Evolutionary conservation across 2,329 filamentous ascomycete genomes (phyloP), one percentile per base, ranked within the genome.

Genomic region (Diplodia corticola): DNA sequence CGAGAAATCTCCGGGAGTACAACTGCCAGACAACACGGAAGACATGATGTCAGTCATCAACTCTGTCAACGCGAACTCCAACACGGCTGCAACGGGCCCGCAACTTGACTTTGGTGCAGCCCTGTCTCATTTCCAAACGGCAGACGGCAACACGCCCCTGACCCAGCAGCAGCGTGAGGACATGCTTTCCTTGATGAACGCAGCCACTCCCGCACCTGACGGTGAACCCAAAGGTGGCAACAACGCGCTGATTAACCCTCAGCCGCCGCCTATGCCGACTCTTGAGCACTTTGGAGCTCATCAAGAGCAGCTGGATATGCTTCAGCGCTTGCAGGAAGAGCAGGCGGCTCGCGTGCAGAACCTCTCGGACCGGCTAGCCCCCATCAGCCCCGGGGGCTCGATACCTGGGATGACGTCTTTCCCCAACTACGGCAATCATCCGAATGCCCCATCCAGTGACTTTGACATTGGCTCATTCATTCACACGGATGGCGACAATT

Each of bases 281-380:
- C 80, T 92, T 22, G 83, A 86, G 60, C 84, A 88, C 46, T 85
- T 95, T 68, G 86, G 84, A 53, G 86, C 86, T 68, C 93, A 90
- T 4, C 85, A 90, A 68, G 83, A 89, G 15, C 91, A 96, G 69
- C 85, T 97, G 30, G 91, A 95, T 61, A 85, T 90, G 33, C 83
- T 98, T 2, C 87, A 91, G 69, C 89, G 89, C 50, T 82, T 97
- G 72, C 91, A 96, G 74, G 86, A 87, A 26, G 88, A 94, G 67
- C 93, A 97, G 73, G 88, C 90, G 68, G 85, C 85, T 55, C 90
- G 91, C 57, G 90, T 97, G 1, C 87, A 91, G 68, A 88, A 91
- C 67, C 82, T 97, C 10, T 88, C 88, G 61, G 88, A 87, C 65
- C 81, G 92, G 17, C 84, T 97, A 7, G 89, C 91, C 6, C 93